Evolutionary conservation across 2,329 filamentous ascomycete species (phyloP), one percentile per base, ranked within the genome.

Genomic region (Cytospora paraplurivora): DNA sequence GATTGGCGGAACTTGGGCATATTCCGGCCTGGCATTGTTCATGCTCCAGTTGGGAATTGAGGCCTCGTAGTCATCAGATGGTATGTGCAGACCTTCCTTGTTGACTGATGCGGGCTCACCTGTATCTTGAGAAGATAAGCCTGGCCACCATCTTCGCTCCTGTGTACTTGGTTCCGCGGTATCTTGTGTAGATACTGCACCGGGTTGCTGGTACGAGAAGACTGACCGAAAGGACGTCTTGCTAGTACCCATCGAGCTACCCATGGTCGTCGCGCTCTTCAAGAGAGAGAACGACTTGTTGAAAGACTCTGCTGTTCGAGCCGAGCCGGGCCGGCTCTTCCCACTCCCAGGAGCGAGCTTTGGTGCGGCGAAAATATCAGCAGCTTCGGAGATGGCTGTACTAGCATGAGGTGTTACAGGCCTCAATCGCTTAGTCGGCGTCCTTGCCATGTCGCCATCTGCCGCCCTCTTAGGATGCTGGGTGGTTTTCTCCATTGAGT

Each of bases 181-280:
- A 2, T 57, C 63, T 33, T 17, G 73, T 72, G 62, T 79, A 75
- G 1, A 72, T 77, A 13, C 72, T 71, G 4, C 67, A 64, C 0
- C 67, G 15, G 70, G 55, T 1, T 67, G 62, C 17, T 64, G 66
- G 19, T 70, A 66, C 12, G 75, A 78, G 59, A 78, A 81, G 27
- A 76, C 66, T 6, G 65, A 70, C 0, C 65, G 69, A 33, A 76
- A 67, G 0, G 76, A 77, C 2, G 67, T 64, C 41, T 65, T 73
- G 59, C 74, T 77, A 4, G 73, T 74, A 38, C 70, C 74, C 15
- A 67, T 68, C 7, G 76, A 76, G 1, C 60, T 12, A 17, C 44
- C 7, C 44, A 47, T 47, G 17, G 62, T 55, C 5, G 51, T 49
- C 5, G 49, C 44, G 32, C 51, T 49, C 8, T 19, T 54, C 8